Percentiles rank a stretch among this genome's conserved stretches.
Evolutionary conservation across 2,329 filamentous ascomycete genomes (phyloP).

Genomic region (Trichothecium sympodiale): DNA sequence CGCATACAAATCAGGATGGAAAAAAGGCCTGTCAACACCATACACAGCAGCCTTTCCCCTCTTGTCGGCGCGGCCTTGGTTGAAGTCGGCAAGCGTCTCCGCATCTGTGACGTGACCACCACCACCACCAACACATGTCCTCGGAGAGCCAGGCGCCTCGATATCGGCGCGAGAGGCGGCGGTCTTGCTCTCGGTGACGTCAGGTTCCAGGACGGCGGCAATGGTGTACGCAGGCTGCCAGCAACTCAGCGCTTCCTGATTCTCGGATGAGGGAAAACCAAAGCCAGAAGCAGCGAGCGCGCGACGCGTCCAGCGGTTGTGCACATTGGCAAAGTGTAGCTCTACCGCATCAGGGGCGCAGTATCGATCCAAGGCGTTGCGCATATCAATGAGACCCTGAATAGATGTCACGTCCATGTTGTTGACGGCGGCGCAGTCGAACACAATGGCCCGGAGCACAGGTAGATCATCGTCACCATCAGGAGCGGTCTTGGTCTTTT

Average conservation of each 20-base stretch:
- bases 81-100: background rate
- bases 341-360: constrained; percentile 34
- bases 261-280: constrained; percentile 20
- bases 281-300: constrained; percentile 46
- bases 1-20: constrained; percentile 33
- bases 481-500: constrained; percentile 5
- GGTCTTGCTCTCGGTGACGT: background rate
- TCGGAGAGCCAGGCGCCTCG: background rate
- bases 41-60: constrained; percentile 17
- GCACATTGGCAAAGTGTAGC: constrained; percentile 43
- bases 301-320: constrained; percentile 45
- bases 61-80: background rate
- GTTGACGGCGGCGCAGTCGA: constrained; percentile 48
- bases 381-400: constrained; percentile 44
- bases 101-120: background rate
- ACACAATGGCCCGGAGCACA: constrained; percentile 39
- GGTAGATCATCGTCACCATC: constrained; percentile 24
- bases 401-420: constrained; percentile 46
- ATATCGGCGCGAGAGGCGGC: background rate
- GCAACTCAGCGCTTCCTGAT: constrained; percentile 6
- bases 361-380: constrained; percentile 42
- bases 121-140: too few relatives aligned
- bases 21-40: constrained; percentile 33
- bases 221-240: constrained; percentile 7
- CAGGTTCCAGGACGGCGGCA: constrained; percentile 4